Evolutionary conservation across 257 asterid genomes (phyloP).

Genomic region (Anisodus tanguticus): DNA sequence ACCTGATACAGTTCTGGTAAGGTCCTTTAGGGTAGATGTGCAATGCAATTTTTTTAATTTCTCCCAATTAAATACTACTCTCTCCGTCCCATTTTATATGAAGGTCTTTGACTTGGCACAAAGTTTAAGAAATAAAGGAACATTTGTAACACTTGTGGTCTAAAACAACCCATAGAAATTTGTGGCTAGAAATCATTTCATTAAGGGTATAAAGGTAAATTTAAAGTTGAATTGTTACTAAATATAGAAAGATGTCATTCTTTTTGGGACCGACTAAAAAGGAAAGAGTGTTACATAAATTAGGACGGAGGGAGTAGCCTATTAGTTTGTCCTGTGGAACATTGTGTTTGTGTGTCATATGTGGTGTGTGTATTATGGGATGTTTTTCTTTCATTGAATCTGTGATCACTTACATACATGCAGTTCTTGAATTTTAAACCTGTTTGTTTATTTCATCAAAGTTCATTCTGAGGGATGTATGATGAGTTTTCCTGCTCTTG

Average conservation of each 20-base stretch:
- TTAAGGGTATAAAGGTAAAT: no score
- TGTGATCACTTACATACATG: no score
- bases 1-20: conserved; percentile 6
- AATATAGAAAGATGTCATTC: no score
- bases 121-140: no score
- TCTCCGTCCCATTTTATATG: no score
- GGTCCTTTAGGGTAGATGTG: not conserved
- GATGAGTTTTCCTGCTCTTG: not conserved
- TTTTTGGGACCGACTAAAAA: no score
- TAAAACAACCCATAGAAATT: no score
- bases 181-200: no score
- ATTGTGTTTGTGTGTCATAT: not conserved
- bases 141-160: no score
- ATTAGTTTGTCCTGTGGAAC: not conserved
- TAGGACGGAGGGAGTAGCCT: not conserved
- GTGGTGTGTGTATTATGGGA: not conserved
- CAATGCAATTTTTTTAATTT: not conserved
- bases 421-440: not conserved
- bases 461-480: not conserved
- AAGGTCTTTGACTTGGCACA: no score
- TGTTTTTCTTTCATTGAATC: not conserved
- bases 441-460: conserved; percentile 1
- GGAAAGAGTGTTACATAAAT: no score
- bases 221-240: no score
- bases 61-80: not conserved